phyloP scores from a whole-genome alignment of 139 green algal genomes.

The Spirogloea muscicola region DNA sequence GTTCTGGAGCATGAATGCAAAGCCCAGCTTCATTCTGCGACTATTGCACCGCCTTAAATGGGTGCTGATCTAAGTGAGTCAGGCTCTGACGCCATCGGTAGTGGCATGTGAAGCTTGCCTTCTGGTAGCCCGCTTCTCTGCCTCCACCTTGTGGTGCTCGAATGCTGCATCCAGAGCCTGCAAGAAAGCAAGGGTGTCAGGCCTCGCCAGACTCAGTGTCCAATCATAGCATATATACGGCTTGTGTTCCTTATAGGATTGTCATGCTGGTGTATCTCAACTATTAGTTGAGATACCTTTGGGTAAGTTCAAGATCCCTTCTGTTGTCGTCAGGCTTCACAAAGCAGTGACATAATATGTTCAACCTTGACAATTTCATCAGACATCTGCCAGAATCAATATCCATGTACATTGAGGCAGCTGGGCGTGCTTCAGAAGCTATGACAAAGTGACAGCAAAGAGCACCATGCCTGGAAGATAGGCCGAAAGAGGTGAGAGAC shows the following conservation, averaged over 20 bases:
- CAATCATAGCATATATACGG: too few relatives aligned
- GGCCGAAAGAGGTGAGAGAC: constrained; percentile 30
- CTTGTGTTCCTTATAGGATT: not conserved
- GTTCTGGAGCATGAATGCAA: too few relatives aligned
- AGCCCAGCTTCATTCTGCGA: too few relatives aligned
- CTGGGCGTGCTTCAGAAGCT: not conserved
- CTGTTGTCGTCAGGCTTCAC: not conserved
- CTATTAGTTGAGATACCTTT: not conserved
- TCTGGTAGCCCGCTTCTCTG: constrained; percentile 6
- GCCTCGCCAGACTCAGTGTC: not conserved
- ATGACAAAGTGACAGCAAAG: not conserved
- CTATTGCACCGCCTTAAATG: too few relatives aligned
- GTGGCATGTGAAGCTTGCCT: too few relatives aligned
- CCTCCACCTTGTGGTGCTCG: constrained; percentile 12
- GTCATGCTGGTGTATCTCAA: not conserved
- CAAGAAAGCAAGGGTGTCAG: too few relatives aligned
- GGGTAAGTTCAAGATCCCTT: not conserved
- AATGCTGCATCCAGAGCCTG: constrained; percentile 23
- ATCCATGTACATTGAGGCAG: too few relatives aligned
- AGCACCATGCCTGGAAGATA: constrained; percentile 24
- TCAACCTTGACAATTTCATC: too few relatives aligned
- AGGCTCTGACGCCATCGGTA: too few relatives aligned
- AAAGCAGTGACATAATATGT: too few relatives aligned
- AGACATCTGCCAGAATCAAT: too few relatives aligned
- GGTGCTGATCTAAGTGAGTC: too few relatives aligned